phyloP scores from a whole-genome alignment of 768 basidiomycete genomes.

The Sporobolomyces pararoseus region DNA sequence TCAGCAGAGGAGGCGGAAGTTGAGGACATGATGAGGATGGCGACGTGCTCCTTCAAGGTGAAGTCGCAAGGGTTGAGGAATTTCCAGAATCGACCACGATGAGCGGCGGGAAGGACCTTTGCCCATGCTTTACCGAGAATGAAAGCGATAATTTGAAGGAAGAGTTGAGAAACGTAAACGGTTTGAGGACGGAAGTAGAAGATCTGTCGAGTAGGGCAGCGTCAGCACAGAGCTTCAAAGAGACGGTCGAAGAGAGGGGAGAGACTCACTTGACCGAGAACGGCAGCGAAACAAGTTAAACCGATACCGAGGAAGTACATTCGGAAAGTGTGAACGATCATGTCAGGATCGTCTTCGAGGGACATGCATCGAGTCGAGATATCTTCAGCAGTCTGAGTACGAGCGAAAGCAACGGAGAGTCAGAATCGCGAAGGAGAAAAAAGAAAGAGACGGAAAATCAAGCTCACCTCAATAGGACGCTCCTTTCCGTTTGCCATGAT shows the following conservation, averaged over 20 bases:
- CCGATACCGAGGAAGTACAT: conserved; percentile 46
- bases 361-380: conserved; percentile 39
- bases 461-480: conserved; percentile 38
- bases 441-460: no score
- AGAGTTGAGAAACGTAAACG: conserved; percentile 46
- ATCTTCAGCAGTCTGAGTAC: conserved; percentile 31
- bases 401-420: background rate
- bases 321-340: conserved; percentile 45
- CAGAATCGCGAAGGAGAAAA: no score
- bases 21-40: conserved; percentile 29
- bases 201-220: conserved; percentile 44
- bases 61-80: conserved; percentile 48
- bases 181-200: conserved; percentile 53
- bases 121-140: conserved; percentile 45
- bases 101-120: conserved; percentile 38
- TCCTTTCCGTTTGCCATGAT: conserved; percentile 41
- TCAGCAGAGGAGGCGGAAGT: conserved; percentile 32
- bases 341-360: conserved; percentile 39
- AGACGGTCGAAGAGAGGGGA: background rate
- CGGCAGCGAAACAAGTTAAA: conserved; percentile 47
- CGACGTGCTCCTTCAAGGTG: conserved; percentile 48
- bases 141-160: conserved; percentile 48
- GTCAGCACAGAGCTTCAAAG: conserved; percentile 26
- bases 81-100: conserved; percentile 44
- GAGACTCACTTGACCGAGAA: conserved; percentile 40